Evolutionary conservation across 352 stramenopile genomes (phyloP).

Genomic region (Globisporangium viniferum): DNA sequence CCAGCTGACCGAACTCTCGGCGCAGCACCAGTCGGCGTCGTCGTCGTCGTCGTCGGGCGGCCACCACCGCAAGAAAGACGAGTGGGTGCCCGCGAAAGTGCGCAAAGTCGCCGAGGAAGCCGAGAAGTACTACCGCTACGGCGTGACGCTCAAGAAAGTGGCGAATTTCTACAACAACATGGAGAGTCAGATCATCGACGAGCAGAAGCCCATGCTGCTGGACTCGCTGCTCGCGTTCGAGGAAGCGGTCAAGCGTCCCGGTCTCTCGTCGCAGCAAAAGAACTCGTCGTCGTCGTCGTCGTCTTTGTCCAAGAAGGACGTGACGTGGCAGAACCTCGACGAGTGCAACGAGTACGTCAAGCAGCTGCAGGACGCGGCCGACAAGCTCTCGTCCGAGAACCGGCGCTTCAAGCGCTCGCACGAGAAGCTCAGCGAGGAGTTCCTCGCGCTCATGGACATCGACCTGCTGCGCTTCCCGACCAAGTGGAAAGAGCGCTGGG

Average conservation of each 20-base stretch:
- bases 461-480: conserved; percentile 84
- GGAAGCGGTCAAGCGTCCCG: conserved; percentile 66
- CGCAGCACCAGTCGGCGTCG: conserved; percentile 26
- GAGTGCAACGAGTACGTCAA: conserved; percentile 93
- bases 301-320: conserved; percentile 47
- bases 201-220: conserved; percentile 94
- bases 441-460: conserved; percentile 85
- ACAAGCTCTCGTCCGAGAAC: conserved; percentile 90
- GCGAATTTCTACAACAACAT: conserved; percentile 97
- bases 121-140: conserved; percentile 94
- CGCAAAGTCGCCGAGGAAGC: conserved; percentile 77
- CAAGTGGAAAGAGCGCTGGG: conserved; percentile 88
- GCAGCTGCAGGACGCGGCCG: conserved; percentile 86
- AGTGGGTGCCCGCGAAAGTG: conserved; percentile 69
- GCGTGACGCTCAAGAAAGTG: conserved; percentile 94
- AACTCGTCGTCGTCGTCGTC: conserved; percentile 30
- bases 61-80: conserved; percentile 18
- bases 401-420: conserved; percentile 87
- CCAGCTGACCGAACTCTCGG: conserved; percentile 89
- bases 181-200: conserved; percentile 91
- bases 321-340: conserved; percentile 89
- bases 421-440: conserved; percentile 75
- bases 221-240: conserved; percentile 92
- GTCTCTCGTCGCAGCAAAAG: conserved; percentile 39
- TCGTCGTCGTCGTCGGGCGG: conserved; percentile 7